phyloP scores from a whole-genome alignment of 805 yeast genomes.

The Saccharomycopsis oosterbeekiorum region DNA sequence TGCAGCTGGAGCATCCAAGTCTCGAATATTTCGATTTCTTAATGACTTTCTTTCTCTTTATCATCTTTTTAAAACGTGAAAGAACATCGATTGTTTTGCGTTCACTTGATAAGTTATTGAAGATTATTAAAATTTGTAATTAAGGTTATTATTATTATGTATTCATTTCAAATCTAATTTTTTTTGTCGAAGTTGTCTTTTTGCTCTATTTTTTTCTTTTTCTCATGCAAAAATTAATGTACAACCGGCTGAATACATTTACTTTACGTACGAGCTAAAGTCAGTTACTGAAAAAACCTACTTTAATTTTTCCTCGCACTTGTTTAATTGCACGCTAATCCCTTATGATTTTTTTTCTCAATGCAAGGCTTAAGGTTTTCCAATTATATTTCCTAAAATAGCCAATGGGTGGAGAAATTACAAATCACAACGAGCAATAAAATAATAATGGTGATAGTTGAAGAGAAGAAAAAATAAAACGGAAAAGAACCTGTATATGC shows the following conservation, averaged over 20 bases:
- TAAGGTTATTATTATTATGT: too few relatives aligned
- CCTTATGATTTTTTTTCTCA: too few relatives aligned
- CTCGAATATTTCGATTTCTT: constrained; percentile 12
- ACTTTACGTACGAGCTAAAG: too few relatives aligned
- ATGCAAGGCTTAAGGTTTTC: background rate
- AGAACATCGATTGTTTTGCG: too few relatives aligned
- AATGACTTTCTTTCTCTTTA: constrained; percentile 1
- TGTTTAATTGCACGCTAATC: background rate
- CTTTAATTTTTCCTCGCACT: background rate
- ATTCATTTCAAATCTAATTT: too few relatives aligned
- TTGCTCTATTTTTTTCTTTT: too few relatives aligned
- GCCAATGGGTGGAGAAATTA: background rate
- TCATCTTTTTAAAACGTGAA: background rate
- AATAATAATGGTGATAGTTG: background rate
- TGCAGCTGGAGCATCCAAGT: constrained; percentile 17
- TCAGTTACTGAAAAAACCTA: too few relatives aligned
- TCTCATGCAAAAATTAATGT: too few relatives aligned
- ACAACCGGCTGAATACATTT: too few relatives aligned
- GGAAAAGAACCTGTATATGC: background rate
- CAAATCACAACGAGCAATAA: background rate
- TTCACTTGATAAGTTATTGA: too few relatives aligned
- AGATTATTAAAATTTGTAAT: too few relatives aligned
- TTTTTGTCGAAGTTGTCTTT: too few relatives aligned
- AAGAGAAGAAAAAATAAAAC: background rate
- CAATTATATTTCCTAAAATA: background rate